Base-by-base conservation (phyloP, 495 filamentous ascomycete genomes). In the Penicillium mononematosum region DNA sequence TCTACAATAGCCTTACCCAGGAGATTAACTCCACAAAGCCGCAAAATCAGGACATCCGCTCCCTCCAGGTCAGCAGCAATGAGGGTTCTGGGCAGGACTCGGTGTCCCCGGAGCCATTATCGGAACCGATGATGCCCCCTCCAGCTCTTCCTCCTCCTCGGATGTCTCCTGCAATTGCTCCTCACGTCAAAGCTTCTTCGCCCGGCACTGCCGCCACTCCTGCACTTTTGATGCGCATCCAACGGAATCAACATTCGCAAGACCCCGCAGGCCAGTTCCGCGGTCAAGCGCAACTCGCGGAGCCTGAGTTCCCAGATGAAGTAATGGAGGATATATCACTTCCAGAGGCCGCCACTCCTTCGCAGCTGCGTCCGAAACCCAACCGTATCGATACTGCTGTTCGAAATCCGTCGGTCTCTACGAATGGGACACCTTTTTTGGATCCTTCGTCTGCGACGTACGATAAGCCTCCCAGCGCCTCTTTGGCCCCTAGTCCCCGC, bases 191-290 rank as follows among this genome's bases (percentile, higher is more conserved):
- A 10, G 11, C 25, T 3, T 29, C 70, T 45, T 60, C 67, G 0
- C 68, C 65, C 24, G 65, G 70, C 32, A 71, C 68, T 39, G 80
- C 91, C 16, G 90, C 88, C 19, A 94, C 91, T 2, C 91, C 91
- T 0, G 89, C 90, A 16, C 91, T 90, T n/a, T 70, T 96, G 57
- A 93, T 96, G 85, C 88, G 84, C 49, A 80, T 86, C 24, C 80
- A 83, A 45, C 72, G 74, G 48, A 70, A 70, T 20, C 73, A 71
- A 32, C 75, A 72, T 52, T 45, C 55, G 4, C 67, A 61, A 34
- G 65, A 58, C 29, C 50, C 58, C 5, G 53, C 64, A 0, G 60
- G 58, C 42, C 68, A 70, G 29, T 68, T 68, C 38, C 70, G 63
- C 19, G 68, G 62, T 22, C 73, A 65, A 60, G 64, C 62, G 4